Percentiles rank a stretch among this genome's conserved stretches.
These are phyloP conservation scores for Aspergillus sparsus DNA, from an alignment of 495 filamentous ascomycete species.

Conservation along the genomic window DNA sequence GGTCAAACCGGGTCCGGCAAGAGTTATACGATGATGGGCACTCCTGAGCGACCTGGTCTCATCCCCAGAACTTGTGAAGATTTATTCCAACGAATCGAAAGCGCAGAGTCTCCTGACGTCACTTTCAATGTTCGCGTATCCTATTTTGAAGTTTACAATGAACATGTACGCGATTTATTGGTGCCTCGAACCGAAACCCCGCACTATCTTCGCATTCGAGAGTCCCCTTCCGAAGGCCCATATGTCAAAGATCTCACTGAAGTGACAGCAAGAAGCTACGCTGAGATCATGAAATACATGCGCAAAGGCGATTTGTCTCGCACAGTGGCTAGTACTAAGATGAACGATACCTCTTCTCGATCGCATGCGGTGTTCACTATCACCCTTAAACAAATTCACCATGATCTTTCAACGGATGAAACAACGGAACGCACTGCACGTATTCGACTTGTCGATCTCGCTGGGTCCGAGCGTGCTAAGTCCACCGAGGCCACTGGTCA, in stretches of 20 bases:
- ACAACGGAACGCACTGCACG: conserved; percentile 92
- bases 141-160: conserved; percentile 99
- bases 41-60: conserved; percentile 78
- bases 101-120: conserved; percentile 78
- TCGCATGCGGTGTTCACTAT: conserved; percentile 98
- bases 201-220: conserved; percentile 94
- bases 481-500: conserved; percentile 91
- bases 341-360: conserved; percentile 96
- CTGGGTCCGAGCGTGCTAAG: conserved; percentile 92
- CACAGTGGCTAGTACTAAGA: conserved; percentile 95
- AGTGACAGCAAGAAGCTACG: conserved; percentile 76
- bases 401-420: conserved; percentile 90
- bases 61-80: conserved; percentile 98
- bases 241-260: conserved; percentile 97
- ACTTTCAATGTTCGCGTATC: conserved; percentile 96
- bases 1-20: conserved; percentile 98
- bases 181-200: conserved; percentile 73
- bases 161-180: conserved; percentile 94
- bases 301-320: conserved; percentile 82
- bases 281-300: conserved; percentile 88
- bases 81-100: conserved; percentile 91
- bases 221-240: conserved; percentile 93
- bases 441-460: conserved; percentile 94
- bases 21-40: conserved; percentile 99
- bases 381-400: conserved; percentile 93